Evolutionary conservation across 176 grass and related monocot genomes (phyloP), one percentile per base, ranked within the genome.

Genomic region (Tuctoria greenei): DNA sequence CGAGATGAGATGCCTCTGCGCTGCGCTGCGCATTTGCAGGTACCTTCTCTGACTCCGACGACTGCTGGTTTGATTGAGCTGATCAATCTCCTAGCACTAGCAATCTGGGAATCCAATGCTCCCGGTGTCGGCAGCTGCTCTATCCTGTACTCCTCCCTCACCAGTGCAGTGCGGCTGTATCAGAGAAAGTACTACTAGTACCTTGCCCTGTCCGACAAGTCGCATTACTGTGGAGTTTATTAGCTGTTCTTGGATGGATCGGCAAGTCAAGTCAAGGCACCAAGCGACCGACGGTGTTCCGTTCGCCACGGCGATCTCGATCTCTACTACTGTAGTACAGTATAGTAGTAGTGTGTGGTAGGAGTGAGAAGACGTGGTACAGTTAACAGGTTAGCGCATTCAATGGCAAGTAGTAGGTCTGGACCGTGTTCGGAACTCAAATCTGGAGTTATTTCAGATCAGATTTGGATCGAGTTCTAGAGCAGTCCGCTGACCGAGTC

Each of bases 51-150:
- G 70, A 73, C n/a, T n/a, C n/a, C n/a, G n/a, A n/a, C n/a, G n/a
- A n/a, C 71, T 59, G 47, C 47, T 18, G 45, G 26, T 35, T 17
- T 50, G 50, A 52, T 17, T 35, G 50, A 52, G 17, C 46, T 21
- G 71, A 74, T 58, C 72, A 16, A 46, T n/a, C n/a, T n/a, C n/a
- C n/a, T n/a, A n/a, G n/a, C n/a, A n/a, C n/a, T n/a, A n/a, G n/a
- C n/a, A n/a, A n/a, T 34, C 17, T 10, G 17, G 59, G 73, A 76
- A 76, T 76, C 59, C 73, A 36, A 76, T 76, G 73, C 73, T 21
- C 36, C 52, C 52, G 47, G 47, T 76, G 73, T 76, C 59, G 73
- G 73, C 58, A 76, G 15, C 71, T 60, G 47, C 7, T 18, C 34
- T 59, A 42, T n/a, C n/a, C 31, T 1, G 31, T 31, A 31, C 31